These are phyloP conservation scores for Termitomyces sp. DNA, from an alignment of 768 basidiomycete genomes.

Conservation along the genomic window DNA sequence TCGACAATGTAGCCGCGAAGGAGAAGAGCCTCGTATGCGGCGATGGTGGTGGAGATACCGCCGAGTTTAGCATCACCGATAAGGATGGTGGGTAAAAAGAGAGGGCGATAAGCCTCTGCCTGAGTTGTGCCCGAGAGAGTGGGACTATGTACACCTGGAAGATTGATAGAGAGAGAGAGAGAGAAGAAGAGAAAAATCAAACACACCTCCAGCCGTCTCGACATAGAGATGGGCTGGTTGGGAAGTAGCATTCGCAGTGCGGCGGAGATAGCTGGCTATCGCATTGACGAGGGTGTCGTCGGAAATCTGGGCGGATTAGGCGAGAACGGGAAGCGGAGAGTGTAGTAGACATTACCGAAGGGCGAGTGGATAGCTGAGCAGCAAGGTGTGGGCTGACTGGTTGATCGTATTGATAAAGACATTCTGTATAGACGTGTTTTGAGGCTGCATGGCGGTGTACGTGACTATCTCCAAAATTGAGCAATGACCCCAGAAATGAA, in stretches of 20 bases:
- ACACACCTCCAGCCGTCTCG: slow-evolving; percentile 93
- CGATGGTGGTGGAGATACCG: slow-evolving; percentile 87
- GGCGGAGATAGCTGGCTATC: slow-evolving; percentile 55
- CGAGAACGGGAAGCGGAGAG: too few relatives aligned
- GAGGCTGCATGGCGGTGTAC: slow-evolving; percentile 43
- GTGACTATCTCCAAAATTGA: slow-evolving; percentile 42
- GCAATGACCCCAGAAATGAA: neutral
- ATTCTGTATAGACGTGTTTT: slow-evolving; percentile 48
- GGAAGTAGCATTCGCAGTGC: slow-evolving; percentile 28
- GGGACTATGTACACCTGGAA: slow-evolving; percentile 86
- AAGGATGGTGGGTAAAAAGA: slow-evolving; percentile 84
- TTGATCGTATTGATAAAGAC: slow-evolving; percentile 78
- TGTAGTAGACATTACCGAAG: neutral
- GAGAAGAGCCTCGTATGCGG: slow-evolving; percentile 86
- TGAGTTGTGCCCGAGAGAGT: slow-evolving; percentile 80
- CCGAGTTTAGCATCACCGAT: slow-evolving; percentile 87
- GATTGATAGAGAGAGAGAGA: neutral
- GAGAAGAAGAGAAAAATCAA: neutral
- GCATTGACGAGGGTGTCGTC: slow-evolving; percentile 63
- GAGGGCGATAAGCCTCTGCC: slow-evolving; percentile 76
- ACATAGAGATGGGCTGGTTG: slow-evolving; percentile 62
- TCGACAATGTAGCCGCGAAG: slow-evolving; percentile 90
- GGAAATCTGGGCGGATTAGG: slow-evolving; percentile 24
- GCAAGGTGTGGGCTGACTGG: slow-evolving; percentile 95
- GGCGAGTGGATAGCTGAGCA: slow-evolving; percentile 38